Evolutionary conservation across 768 basidiomycete genomes (phyloP), one percentile per base, ranked within the genome.

Genomic region (Dendrothele bispora): DNA sequence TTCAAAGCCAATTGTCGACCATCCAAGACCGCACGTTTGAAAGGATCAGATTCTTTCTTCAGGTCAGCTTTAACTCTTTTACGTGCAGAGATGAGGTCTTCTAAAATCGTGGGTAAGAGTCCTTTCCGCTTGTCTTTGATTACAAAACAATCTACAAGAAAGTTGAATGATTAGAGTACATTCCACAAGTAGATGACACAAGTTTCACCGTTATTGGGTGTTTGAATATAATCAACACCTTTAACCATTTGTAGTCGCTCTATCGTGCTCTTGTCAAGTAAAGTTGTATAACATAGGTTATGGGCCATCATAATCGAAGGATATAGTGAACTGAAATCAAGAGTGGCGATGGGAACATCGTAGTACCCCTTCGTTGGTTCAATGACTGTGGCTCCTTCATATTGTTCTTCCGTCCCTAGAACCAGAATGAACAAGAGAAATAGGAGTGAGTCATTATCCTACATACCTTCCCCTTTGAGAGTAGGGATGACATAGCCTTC

Each of bases 241-340:
- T 88, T 91, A 27, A 82, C 79, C 17, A 98, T 75, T 7, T 75
- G 69, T 12, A 98, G 71, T 17, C 88, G 79, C 17, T 92, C 87
- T 11, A 95, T 86, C 0, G 86, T 88, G 5, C 49, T 36, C 62
- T 83, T 88, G 52, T 97, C 91, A 29, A 98, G 65, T n/a, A 98
- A 74, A 0, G 97, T 98, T 1, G 97, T 98, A 61, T 98, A 99
- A 65, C 97, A 99, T 1, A 99, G 72, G 62, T 99, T 99, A 67
- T 99, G 97, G 2, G 95, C 97, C 95, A 98, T 98, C 97, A 99
- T 99, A 69, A 99, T 98, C 0, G 97, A 98, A 3, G 97, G 97
- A 67, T 99, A 99, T 51, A 99, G 77, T 2, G 95, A 98, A 49
- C 92, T 94, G 71, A 99, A 99, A 78, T 99, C 97, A 39, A 99